A percentile compares a stretch with the other conserved stretches of the same genome.
phyloP scores from a whole-genome alignment of 768 basidiomycete genomes.

The Panus rudis region DNA sequence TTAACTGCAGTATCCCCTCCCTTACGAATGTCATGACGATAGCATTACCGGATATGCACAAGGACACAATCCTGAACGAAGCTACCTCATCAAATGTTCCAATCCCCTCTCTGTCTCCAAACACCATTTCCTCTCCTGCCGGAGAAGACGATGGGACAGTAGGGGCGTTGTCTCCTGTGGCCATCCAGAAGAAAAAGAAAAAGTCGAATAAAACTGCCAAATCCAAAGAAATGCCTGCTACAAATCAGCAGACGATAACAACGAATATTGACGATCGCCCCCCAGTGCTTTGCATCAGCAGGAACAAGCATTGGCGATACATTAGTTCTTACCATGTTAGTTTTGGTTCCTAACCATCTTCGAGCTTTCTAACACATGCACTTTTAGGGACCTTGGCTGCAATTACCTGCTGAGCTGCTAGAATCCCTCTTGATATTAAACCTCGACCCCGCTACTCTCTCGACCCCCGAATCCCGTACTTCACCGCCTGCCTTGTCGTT shows the following conservation, averaged over 20 bases:
- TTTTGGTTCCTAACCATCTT: conserved; percentile 16
- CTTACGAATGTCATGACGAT: no score
- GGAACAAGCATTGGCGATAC: conserved; percentile 93
- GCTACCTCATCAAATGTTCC: no score
- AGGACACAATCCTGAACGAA: no score
- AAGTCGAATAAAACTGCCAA: conserved; percentile 59
- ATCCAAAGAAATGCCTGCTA: conserved; percentile 42
- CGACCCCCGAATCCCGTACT: conserved; percentile 32
- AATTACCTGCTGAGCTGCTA: conserved; percentile 78
- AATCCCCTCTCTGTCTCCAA: no score
- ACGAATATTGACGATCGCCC: conserved; percentile 45
- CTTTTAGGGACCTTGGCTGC: conserved; percentile 81
- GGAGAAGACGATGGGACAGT: no score
- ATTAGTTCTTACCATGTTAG: conserved; percentile 87
- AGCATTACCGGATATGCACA: no score
- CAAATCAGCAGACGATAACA: conserved; percentile 24
- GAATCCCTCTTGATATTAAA: conserved; percentile 78
- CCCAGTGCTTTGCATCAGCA: conserved; percentile 75
- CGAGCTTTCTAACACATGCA: not conserved
- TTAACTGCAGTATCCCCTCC: no score
- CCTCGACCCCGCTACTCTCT: conserved; percentile 61
- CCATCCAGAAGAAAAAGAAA: conserved; percentile 59
- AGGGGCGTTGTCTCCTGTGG: no score
- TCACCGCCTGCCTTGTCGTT: conserved; percentile 27
- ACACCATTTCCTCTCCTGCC: no score